Conservation (phyloP, 2,329 filamentous ascomycete species). For the Ophiostoma piceae region DNA sequence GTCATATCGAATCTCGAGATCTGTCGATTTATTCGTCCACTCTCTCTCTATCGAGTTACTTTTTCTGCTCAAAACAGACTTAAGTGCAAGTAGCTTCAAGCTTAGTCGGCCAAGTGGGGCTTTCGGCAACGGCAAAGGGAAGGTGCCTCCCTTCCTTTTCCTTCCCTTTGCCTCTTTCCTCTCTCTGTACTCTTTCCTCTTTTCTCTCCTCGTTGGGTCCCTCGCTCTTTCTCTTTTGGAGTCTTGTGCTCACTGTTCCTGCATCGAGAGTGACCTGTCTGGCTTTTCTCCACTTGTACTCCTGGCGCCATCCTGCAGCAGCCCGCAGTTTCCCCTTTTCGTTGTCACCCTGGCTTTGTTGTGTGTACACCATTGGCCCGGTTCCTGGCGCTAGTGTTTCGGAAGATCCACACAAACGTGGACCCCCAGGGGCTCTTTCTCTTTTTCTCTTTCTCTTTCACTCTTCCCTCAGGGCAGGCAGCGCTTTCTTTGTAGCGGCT, state of each 20-base stretch:
- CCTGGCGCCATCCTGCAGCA: slow-evolving; percentile 12
- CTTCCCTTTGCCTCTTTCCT: slow-evolving; percentile 5
- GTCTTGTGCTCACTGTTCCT: background rate
- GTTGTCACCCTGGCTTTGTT: slow-evolving; percentile 7
- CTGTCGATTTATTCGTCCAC: background rate
- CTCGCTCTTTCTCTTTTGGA: background rate
- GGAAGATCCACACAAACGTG: slow-evolving; percentile 10
- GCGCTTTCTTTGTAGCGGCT: slow-evolving; percentile 1
- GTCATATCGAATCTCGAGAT: background rate
- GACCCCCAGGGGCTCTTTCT: slow-evolving; percentile 21
- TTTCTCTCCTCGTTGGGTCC: background rate
- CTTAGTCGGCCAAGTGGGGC: background rate
- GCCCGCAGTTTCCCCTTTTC: slow-evolving; percentile 9
- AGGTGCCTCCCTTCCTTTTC: background rate
- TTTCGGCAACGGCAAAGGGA: background rate
- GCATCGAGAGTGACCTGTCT: background rate
- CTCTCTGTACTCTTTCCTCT: background rate
- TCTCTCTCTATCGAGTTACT: background rate
- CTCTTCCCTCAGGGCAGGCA: too few species aligned
- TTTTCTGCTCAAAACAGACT: background rate
- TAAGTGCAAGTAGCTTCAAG: slow-evolving; percentile 9
- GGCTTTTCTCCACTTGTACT: background rate
- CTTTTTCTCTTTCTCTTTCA: background rate
- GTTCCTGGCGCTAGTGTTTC: slow-evolving; percentile 24
- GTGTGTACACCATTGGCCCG: slow-evolving; percentile 18